Evolutionary conservation across 306 rosid genomes (phyloP).

Genomic region (Glycine tomentella): DNA sequence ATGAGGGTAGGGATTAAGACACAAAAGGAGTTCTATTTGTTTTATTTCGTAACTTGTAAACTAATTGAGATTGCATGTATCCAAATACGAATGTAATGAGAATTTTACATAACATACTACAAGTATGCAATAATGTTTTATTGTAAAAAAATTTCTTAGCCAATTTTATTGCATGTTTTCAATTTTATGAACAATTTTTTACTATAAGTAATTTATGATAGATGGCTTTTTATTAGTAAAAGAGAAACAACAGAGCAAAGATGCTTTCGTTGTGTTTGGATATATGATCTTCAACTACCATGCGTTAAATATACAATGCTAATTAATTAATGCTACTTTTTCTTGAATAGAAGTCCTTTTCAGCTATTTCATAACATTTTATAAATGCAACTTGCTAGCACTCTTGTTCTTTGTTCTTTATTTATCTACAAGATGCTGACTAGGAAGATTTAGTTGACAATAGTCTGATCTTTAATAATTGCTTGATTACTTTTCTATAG

Average conservation of each 20-base stretch:
- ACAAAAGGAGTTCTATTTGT: constrained; percentile 2
- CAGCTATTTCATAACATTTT: constrained; percentile 26
- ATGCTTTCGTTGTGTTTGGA: constrained; percentile 7
- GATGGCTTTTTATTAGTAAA: neutral
- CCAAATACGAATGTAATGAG: too few species aligned
- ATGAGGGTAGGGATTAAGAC: constrained; percentile 16
- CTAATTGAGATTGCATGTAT: too few species aligned
- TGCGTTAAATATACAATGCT: neutral
- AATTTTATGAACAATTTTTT: constrained; percentile 3
- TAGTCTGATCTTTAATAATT: constrained; percentile 6
- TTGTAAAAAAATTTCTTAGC: neutral
- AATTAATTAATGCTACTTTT: constrained; percentile 17
- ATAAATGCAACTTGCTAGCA: constrained; percentile 45
- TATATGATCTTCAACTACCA: constrained; percentile 14
- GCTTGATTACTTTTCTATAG: constrained; percentile 12
- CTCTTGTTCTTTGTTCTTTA: constrained; percentile 26
- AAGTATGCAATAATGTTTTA: neutral
- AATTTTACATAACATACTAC: neutral
- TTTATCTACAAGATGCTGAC: constrained; percentile 24
- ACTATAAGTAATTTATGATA: neutral
- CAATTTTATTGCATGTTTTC: neutral
- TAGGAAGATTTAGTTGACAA: constrained; percentile 24
- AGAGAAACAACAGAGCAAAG: neutral
- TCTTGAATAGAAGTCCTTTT: constrained; percentile 42
- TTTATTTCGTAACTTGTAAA: neutral